phyloP scores from a whole-genome alignment of 2,329 filamentous ascomycete genomes.

The Phialophora macrospora region DNA sequence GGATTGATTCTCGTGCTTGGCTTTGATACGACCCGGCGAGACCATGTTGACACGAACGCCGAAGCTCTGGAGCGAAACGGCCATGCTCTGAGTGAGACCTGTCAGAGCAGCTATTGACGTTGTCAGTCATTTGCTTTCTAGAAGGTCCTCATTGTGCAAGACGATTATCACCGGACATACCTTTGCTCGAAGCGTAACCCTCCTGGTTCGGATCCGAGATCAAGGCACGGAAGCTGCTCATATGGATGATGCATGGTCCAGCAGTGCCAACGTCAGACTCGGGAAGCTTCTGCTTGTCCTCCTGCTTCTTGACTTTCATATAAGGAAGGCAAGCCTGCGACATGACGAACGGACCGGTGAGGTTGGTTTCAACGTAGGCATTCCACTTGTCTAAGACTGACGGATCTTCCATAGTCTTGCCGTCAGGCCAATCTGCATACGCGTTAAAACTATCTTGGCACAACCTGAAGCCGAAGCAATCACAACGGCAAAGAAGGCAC shows the following conservation, averaged over 20 bases:
- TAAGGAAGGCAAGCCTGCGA: constrained; percentile 55
- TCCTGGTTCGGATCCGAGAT: constrained; percentile 56
- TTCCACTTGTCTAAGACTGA: constrained; percentile 53
- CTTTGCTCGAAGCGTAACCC: constrained; percentile 53
- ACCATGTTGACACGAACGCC: constrained; percentile 50
- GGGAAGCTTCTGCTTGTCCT: constrained; percentile 33
- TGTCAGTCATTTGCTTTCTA: neutral
- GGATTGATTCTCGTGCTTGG: constrained; percentile 53
- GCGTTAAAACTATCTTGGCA: neutral
- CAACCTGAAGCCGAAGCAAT: neutral
- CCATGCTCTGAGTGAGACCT: constrained; percentile 48
- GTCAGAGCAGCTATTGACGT: constrained; percentile 41
- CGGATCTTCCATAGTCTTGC: constrained; percentile 54
- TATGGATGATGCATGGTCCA: constrained; percentile 52
- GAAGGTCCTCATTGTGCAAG: neutral
- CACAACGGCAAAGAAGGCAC: neutral
- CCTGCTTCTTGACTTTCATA: constrained; percentile 47
- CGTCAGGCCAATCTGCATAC: constrained; percentile 48
- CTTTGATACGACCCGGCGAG: constrained; percentile 55
- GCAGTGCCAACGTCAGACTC: constrained; percentile 36
- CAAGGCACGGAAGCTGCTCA: constrained; percentile 54
- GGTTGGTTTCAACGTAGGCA: constrained; percentile 55
- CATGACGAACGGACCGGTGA: constrained; percentile 54
- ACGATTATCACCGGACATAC: constrained; percentile 7
- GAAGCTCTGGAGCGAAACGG: constrained; percentile 43